A percentile compares a stretch with the other conserved stretches of the same genome.
phyloP scores from a whole-genome alignment of 495 filamentous ascomycete species.

The Tuber aestivum region DNA sequence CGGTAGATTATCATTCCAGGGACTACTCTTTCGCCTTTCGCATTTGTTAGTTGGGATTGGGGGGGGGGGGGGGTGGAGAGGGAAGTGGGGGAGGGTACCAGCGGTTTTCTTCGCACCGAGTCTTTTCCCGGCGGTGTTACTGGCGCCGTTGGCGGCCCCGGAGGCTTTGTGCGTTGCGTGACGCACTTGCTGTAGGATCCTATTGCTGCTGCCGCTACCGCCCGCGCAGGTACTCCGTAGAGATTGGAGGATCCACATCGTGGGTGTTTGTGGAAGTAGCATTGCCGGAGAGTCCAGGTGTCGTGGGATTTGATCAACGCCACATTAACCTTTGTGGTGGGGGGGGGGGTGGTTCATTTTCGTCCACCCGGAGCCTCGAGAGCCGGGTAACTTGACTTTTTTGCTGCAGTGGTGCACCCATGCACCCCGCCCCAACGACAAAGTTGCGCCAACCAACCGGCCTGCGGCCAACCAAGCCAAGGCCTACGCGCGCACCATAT shows the following conservation, averaged over 20 bases:
- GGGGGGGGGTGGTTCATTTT: neutral
- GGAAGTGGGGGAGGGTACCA: conserved; percentile 47
- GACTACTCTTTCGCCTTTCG: conserved; percentile 74
- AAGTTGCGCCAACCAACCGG: no score
- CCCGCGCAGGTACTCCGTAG: neutral
- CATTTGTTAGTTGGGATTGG: conserved; percentile 17
- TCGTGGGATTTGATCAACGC: neutral
- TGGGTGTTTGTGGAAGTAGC: conserved; percentile 34
- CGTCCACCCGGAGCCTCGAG: neutral
- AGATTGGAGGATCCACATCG: neutral
- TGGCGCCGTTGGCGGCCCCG: conserved; percentile 75
- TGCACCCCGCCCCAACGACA: no score
- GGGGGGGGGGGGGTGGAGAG: neutral
- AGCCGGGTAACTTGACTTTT: neutral
- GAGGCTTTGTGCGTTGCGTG: conserved; percentile 81
- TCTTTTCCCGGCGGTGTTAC: conserved; percentile 85
- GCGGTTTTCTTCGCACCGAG: conserved; percentile 88
- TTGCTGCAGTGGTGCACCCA: no score
- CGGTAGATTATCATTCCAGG: conserved; percentile 97
- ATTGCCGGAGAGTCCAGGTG: conserved; percentile 7
- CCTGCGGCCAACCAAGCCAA: neutral
- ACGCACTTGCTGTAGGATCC: conserved; percentile 46
- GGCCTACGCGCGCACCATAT: neutral
- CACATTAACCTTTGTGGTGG: neutral
- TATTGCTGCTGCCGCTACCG: neutral